Base-by-base conservation (phyloP, 1,139 yeast genomes). In the Diutina neorugosa region DNA sequence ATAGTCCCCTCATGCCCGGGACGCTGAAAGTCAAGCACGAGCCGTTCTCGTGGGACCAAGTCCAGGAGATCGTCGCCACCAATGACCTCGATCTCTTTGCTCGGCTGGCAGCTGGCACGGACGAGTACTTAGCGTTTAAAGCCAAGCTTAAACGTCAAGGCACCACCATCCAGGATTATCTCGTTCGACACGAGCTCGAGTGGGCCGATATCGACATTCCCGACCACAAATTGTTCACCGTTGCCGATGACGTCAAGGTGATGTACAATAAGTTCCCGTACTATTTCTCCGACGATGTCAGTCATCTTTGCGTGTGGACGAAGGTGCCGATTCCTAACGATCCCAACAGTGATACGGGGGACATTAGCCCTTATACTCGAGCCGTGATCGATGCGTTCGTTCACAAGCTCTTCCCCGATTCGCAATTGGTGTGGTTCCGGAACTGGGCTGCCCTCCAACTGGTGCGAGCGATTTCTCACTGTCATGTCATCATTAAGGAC, bases 221-320 rank as follows among this genome's bases (percentile, higher is more conserved):
- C 53, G 52, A 54, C 53, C 55, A 44, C 48, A 50, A 51, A 46
- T 52, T 59, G n/a, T 59, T 59, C 50, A 31, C 55, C 16, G 51
- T 54, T 31, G 60, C 63, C 8, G 42, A 49, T 5, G 58, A 63
- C 57, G 54, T 65, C 56, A 61, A 64, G 54, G 66, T 73, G 31
- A 61, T 74, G 49, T 63, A 61, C 56, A 74, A 74, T 59, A 74
- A 72, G 57, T 74, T 73, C 59, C 78, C 78, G 0, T 74, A 74
- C 61, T 69, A 68, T 57, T 71, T 74, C 56, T 73, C 66, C 19
- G 51, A 55, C 0, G 67, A 66, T 53, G 69, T 74, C 43, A 59
- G 58, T 34, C 79, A 74, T 60, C 62, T 73, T 54, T 74, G 78
- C 56, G 67, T 73, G 34, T 74, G 79, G 79, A 63, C 73, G 23